Evolutionary conservation across 495 filamentous ascomycete species (phyloP), one percentile per base, ranked within the genome.

Genomic region (Astrocystis sublimbata): DNA sequence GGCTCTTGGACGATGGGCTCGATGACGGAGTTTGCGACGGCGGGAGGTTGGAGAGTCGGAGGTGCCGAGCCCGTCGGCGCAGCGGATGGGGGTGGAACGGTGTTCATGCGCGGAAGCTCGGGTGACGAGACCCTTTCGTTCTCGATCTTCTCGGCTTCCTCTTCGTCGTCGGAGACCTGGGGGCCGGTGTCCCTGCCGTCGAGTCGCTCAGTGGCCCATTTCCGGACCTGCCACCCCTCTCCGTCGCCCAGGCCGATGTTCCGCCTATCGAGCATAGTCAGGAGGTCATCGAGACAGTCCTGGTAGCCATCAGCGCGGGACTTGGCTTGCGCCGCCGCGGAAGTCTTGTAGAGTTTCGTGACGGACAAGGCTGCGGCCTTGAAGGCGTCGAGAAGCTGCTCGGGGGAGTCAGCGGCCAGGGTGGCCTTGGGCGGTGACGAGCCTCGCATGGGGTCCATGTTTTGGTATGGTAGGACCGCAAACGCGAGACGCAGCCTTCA

Each of bases 261-360:
- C 70, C 92, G 86, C 65, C 83, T 86, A 67, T 97, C 92, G 28
- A 98, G 80, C 66, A 97, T 96, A 13, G 82, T 73, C 3, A 97
- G 74, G 4, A 99, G 75, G 62, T 98, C 94, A 56, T 97, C 92
- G 47, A 99, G 80, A 26, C 92, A 96, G 62, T 98, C 92, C 69
- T 97, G 92, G 67, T 97, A 98, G 5, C 96, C 96, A 40, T 89
- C 85, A 9, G 83, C 76, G 23, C 87, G 85, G 17, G 92, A 83
- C 63, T 88, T 87, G n/a, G 86, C 79, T 65, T 91, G 86, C 21
- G 91, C 89, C 55, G 85, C 79, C 2, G 88, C 88, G 15, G 93
- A 92, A 54, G 87, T 91, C 73, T 96, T 97, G 78, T 97, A 98
- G 30, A 99, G 87, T 64, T 92, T 93, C 47, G 96, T 98, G 54